Evolutionary conservation across 2,329 filamentous ascomycete genomes (phyloP).

Genomic region (Albophoma yamanashiensis): DNA sequence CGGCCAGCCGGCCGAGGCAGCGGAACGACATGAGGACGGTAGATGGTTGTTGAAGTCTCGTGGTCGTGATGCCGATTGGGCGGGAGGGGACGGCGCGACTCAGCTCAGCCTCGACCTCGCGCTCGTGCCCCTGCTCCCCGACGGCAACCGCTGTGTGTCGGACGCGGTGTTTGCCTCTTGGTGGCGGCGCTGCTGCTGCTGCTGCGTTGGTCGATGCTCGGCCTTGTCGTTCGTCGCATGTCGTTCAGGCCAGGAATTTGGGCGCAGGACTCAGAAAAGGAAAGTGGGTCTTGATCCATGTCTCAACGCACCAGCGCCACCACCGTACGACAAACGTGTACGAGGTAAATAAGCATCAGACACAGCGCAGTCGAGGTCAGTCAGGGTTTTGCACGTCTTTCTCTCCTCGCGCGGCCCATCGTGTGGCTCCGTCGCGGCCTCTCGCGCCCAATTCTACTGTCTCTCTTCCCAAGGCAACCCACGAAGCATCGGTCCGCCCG

Average conservation of each 20-base stretch:
- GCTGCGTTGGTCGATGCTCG: neutral
- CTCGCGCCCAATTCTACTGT: too few species aligned
- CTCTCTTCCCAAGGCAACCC: too few species aligned
- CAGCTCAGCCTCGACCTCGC: neutral
- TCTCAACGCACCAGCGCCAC: neutral
- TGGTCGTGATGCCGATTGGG: neutral
- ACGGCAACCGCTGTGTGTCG: neutral
- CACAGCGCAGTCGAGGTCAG: too few species aligned
- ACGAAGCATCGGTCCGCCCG: too few species aligned
- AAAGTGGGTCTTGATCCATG: neutral
- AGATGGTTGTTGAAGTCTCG: too few species aligned
- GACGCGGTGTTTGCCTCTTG: neutral
- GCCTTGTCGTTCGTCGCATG: neutral
- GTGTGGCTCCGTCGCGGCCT: too few species aligned
- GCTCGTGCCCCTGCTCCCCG: neutral
- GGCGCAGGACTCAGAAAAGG: neutral
- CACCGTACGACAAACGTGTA: too few species aligned
- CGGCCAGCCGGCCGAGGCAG: neutral
- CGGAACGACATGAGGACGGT: neutral
- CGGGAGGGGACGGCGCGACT: neutral
- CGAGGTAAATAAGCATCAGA: too few species aligned
- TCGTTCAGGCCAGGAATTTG: neutral
- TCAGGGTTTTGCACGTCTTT: too few species aligned
- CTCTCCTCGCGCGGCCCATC: too few species aligned
- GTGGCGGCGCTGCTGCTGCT: neutral